These are phyloP conservation scores for Lanmaoa pseudosensibilis DNA, from an alignment of 768 basidiomycete species.

Conservation along the genomic window DNA sequence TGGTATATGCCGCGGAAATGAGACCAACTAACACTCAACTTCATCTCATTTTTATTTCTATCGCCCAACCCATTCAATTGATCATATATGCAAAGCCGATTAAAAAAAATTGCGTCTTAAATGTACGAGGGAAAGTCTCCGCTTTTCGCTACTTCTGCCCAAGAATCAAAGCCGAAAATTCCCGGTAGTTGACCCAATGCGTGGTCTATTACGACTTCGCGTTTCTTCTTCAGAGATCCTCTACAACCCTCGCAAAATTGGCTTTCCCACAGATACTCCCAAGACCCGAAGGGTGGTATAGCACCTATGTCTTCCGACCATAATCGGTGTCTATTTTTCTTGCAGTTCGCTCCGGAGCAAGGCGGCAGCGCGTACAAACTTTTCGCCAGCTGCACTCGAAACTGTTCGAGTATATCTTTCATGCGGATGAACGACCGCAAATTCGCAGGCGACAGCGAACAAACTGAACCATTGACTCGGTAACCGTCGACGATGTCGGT, in stretches of 20 bases:
- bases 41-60: too few relatives aligned
- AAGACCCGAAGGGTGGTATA: neutral
- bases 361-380: accelerated
- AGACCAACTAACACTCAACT: conserved; percentile 1
- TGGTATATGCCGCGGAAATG: conserved; percentile 31
- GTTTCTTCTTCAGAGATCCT: accelerated
- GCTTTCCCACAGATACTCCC: neutral
- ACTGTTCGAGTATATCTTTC: neutral
- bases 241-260: neutral
- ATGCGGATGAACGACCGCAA: conserved; percentile 3
- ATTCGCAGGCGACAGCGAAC: conserved; percentile 3
- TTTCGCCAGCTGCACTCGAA: neutral
- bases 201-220: neutral
- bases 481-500: neutral
- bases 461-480: neutral
- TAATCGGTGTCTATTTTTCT: accelerated
- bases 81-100: neutral
- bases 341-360: neutral
- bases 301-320: neutral
- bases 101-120: neutral
- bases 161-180: conserved; percentile 8
- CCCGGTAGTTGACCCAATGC: conserved; percentile 1
- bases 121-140: neutral
- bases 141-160: neutral
- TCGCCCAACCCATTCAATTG: neutral